A percentile compares a stretch with the other conserved stretches of the same genome.
Conservation (phyloP, 164 flowering plant genomes). For the Nelumbo lutea region DNA sequence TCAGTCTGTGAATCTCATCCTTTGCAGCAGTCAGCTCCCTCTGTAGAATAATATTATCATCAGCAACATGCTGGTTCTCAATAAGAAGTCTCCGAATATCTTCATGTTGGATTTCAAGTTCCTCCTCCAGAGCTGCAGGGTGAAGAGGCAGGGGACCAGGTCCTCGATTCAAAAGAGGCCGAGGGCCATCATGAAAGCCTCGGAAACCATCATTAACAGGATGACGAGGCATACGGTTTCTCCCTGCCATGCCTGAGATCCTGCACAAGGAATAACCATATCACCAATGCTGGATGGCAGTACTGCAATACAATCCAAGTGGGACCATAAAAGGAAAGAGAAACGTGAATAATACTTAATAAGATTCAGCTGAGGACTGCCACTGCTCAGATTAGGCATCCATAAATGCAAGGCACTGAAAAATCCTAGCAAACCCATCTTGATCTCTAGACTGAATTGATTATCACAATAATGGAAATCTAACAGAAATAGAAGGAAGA, state of each 20-base stretch:
- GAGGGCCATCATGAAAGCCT: slow-evolving; percentile 37
- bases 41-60: slow-evolving; percentile 47
- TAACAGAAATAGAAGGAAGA: no score
- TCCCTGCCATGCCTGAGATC: slow-evolving; percentile 43
- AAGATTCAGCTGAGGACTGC: no score
- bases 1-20: slow-evolving; percentile 51
- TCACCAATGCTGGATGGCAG: not conserved
- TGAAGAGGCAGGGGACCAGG: slow-evolving; percentile 38
- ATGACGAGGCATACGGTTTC: slow-evolving; percentile 46
- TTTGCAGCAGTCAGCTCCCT: slow-evolving; percentile 48
- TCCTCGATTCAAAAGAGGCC: slow-evolving; percentile 26
- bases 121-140: slow-evolving; percentile 57
- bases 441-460: no score
- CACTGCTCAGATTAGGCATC: no score
- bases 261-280: slow-evolving; percentile 21
- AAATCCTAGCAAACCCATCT: no score
- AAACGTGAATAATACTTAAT: no score
- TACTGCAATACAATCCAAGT: not conserved
- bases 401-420: no score
- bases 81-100: slow-evolving; percentile 49
- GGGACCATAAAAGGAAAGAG: not conserved
- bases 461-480: no score
- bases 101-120: slow-evolving; percentile 46
- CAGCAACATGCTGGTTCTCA: slow-evolving; percentile 47
- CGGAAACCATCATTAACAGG: slow-evolving; percentile 26